Evolutionary conservation across 495 filamentous ascomycete genomes (phyloP), one percentile per base, ranked within the genome.

Genomic region (Talaromyces ruber): DNA sequence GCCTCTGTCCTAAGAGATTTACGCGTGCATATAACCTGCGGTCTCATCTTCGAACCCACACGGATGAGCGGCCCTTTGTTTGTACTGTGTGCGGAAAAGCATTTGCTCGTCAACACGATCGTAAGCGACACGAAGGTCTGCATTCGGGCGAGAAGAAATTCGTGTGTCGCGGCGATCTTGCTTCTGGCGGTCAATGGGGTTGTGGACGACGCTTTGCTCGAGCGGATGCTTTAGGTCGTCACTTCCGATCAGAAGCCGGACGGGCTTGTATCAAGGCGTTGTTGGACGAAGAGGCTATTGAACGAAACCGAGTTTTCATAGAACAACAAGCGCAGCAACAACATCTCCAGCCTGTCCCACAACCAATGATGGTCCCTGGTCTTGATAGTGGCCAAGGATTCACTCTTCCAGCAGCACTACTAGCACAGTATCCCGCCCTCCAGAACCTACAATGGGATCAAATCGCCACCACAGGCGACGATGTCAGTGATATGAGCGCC

Each of bases 61-160:
- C 92, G 0, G 91, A 96, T 71, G 92, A 96, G 75, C 81, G 92
- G 25, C 92, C 92, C 3, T 96, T 96, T 62, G 90, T 96, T n/a
- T 96, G 92, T 64, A 93, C 90, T 0, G 90, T 98, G 32, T 98
- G 94, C 68, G 90, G 92, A 63, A 98, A 98, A 75, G 94, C 94
- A 2, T 96, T 96, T 71, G 92, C 92, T 21, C 86, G 92, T n/a
- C 91, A 96, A 70, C 92, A 95, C 64, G 92, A 96, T 71, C 86
- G 92, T 34, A 96, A 95, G 74, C 84, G 92, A 22, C 92, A 96
- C 73, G 92, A 96, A 75, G 90, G 92, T 14, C 78, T 96, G 4
- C 92, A 96, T 70, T 90, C 88, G 1, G 92, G 92, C 43, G 92
- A 96, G 72, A 96, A 96, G 84, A 97, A 97, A 66, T 98, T 97